Base-by-base conservation (phyloP, 2,329 filamentous ascomycete species). In the Diaporthe batatas region DNA sequence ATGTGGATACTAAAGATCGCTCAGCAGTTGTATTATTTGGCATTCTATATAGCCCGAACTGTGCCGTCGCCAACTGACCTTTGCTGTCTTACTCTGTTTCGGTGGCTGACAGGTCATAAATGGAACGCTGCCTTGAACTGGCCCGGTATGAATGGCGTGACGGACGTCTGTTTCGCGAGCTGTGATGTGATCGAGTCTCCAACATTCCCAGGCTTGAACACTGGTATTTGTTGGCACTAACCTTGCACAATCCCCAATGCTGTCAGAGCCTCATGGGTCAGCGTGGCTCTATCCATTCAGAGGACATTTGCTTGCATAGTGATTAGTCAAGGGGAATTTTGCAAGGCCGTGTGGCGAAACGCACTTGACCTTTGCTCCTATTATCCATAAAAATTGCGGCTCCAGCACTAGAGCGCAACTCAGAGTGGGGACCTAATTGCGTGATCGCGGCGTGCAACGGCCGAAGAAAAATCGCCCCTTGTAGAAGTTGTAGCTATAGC, bases 381-480 rank as follows among this genome's bases (percentile, higher is more conserved):
- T 58, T 58, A 58, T 69, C 67, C 36, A 69, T 58, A 58, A 57
- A 18, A 47, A 58, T 58, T 69, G 53, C 53, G 44, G 67, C 67
- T 25, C 39, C 39, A 58, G 53, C 14, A 23, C 51, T 58, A 49
- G 39, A 34, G 36, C 25, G 14, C 16, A 49, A 18, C 18, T 69
- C 6, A 69, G 14, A 58, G 67, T 69, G 67, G 67, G 39, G 57
- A 55, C 29, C 53, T 14, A 69, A 69, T 69, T 69, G 67, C 67
- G 67, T 69, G 67, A 58, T 47, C 39, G 53, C 25, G 36, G 18
- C 53, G 6, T 69, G 36, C 23, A 53, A 69, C 67, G 67, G n/a
- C 53, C 25, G 49, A 47, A 36, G 67, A 57, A 69, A 57, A 57
- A 58, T 58, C 42, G 47, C 39, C 18, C 53, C 47, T 32, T 54